These are phyloP conservation scores for Corchorus capsularis DNA, from an alignment of 345 rosid genomes.

Conservation along the genomic window DNA sequence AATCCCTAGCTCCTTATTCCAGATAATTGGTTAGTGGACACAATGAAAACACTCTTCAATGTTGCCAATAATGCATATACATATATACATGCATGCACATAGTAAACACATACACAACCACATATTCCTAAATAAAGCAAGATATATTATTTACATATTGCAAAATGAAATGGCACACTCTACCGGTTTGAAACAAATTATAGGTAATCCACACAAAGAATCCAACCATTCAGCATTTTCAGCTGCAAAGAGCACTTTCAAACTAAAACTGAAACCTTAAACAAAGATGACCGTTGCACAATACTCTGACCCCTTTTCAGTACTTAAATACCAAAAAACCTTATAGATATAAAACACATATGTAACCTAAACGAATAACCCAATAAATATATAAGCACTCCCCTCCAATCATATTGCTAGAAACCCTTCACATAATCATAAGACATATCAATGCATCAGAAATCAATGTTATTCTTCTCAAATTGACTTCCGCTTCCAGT, in stretches of 20 bases:
- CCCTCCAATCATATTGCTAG: background rate
- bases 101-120: background rate
- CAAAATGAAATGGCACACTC: background rate
- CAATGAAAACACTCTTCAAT: background rate
- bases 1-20: background rate
- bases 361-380: background rate
- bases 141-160: background rate
- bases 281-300: background rate
- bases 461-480: background rate
- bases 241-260: background rate
- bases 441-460: background rate
- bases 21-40: background rate
- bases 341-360: background rate
- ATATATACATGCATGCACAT: background rate
- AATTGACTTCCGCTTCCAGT: background rate
- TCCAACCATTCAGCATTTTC: background rate
- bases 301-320: background rate
- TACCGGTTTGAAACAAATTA: background rate
- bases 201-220: background rate
- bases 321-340: background rate
- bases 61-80: background rate
- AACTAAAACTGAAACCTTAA: background rate
- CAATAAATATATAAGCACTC: background rate
- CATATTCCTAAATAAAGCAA: background rate
- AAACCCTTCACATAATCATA: background rate